Conservation (phyloP, 2,329 filamentous ascomycete species). For the Colletotrichum musicola region DNA sequence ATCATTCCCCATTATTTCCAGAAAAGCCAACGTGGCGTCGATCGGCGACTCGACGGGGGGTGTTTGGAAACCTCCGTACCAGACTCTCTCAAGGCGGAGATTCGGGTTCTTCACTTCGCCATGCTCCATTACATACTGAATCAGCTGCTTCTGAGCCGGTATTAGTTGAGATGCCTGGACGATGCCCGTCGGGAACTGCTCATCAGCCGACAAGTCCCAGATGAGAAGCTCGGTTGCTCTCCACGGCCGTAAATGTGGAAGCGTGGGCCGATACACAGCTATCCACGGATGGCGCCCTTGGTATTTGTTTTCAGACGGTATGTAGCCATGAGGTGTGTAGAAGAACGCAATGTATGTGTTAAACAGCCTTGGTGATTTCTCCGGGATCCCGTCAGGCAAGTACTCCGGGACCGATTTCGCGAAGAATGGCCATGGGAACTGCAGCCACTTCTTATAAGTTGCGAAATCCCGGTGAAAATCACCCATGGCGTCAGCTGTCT, state of each 20-base stretch:
- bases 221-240: constrained; percentile 62
- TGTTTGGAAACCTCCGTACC: constrained; percentile 56
- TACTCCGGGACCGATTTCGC: not conserved
- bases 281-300: constrained; percentile 63
- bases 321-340: constrained; percentile 52
- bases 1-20: constrained; percentile 50
- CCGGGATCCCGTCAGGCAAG: not conserved
- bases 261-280: constrained; percentile 58
- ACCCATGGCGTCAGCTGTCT: constrained; percentile 52
- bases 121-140: constrained; percentile 52
- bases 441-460: constrained; percentile 54
- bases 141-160: constrained; percentile 59
- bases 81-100: constrained; percentile 56
- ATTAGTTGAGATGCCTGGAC: constrained; percentile 53
- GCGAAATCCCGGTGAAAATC: constrained; percentile 44
- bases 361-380: constrained; percentile 15
- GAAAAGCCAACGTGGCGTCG: constrained; percentile 56
- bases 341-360: constrained; percentile 62
- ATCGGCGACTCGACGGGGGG: constrained; percentile 46
- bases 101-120: constrained; percentile 47
- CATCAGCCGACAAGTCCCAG: constrained; percentile 59
- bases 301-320: constrained; percentile 37
- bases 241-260: constrained; percentile 51
- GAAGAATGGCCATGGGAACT: constrained; percentile 44
- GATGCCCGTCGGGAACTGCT: constrained; percentile 42